Conservation (phyloP, 352 stramenopile genomes). For the Globisporangium middletonii region DNA sequence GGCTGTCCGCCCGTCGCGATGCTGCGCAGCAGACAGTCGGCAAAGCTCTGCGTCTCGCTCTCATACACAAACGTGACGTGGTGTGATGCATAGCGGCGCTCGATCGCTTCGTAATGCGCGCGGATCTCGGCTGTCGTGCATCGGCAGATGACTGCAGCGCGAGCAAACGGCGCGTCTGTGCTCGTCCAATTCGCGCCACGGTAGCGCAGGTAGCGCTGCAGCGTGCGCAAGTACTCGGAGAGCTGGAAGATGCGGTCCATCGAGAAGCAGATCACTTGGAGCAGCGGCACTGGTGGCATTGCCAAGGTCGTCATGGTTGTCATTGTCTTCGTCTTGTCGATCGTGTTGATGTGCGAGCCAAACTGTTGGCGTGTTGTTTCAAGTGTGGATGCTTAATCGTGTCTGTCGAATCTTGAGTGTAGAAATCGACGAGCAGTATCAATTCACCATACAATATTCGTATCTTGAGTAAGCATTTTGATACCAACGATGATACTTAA, state of each 20-base stretch:
- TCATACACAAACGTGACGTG: constrained; percentile 37
- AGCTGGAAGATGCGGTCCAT: constrained; percentile 64
- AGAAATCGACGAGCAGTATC: too few relatives aligned
- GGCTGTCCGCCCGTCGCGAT: constrained; percentile 11
- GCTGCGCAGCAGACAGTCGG: constrained; percentile 20
- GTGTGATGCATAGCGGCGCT: constrained; percentile 12
- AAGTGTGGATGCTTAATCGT: not conserved
- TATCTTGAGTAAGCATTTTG: not conserved
- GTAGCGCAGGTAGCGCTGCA: constrained; percentile 26
- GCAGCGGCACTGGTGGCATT: constrained; percentile 2
- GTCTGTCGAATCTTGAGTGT: too few relatives aligned
- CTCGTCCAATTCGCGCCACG: constrained; percentile 16
- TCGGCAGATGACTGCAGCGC: constrained; percentile 26
- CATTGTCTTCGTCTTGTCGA: not conserved
- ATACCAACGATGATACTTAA: too few relatives aligned
- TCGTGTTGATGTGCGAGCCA: not conserved
- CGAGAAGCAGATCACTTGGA: constrained; percentile 56
- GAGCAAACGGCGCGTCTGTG: constrained; percentile 19
- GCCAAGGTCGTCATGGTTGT: not conserved
- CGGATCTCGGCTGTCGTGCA: constrained; percentile 28
- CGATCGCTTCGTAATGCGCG: constrained; percentile 27
- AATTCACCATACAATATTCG: not conserved
- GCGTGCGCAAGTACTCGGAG: constrained; percentile 45
- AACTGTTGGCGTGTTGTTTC: not conserved
- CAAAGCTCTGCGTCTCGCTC: constrained; percentile 20